These are phyloP conservation scores for Dillenia suffruticosa DNA, from an alignment of 164 flowering plant genomes.

Conservation along the genomic window DNA sequence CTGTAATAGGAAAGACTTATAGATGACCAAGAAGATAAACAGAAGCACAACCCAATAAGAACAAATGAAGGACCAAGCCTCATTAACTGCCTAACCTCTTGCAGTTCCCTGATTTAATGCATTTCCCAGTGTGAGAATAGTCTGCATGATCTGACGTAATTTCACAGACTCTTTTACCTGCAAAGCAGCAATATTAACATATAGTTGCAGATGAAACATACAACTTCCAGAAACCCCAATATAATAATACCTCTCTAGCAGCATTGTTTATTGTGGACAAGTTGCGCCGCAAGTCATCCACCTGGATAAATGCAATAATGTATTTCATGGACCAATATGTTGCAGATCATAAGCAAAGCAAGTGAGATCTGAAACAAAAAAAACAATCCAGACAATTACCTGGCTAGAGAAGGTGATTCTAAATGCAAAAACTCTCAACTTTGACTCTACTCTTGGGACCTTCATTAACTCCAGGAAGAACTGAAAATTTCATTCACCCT, in stretches of 20 bases:
- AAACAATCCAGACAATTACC: conserved; percentile 35
- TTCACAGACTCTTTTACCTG: conserved; percentile 91
- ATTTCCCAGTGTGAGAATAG: conserved; percentile 93
- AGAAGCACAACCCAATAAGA: not conserved
- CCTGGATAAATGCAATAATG: conserved; percentile 40
- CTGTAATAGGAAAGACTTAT: conserved; percentile 31
- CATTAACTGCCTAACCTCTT: conserved; percentile 46
- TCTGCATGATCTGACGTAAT: conserved; percentile 94
- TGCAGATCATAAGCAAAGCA: not conserved
- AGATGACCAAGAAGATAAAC: too few relatives aligned
- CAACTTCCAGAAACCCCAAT: not conserved
- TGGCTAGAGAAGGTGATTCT: conserved; percentile 78
- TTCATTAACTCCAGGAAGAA: conserved; percentile 97
- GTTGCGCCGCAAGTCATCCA: conserved; percentile 60
- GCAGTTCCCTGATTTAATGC: conserved; percentile 99
- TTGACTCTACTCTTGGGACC: conserved; percentile 95
- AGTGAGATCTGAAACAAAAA: too few relatives aligned
- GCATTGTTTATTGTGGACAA: conserved; percentile 72
- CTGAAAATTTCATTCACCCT: conserved; percentile 33
- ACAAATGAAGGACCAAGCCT: not conserved
- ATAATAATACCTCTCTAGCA: conserved; percentile 63
- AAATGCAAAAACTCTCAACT: conserved; percentile 93
- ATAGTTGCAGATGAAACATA: conserved; percentile 6
- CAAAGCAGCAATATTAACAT: conserved; percentile 9
- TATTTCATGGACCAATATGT: not conserved